A percentile compares a stretch with the other conserved stretches of the same genome.
phyloP scores from a whole-genome alignment of 768 basidiomycete species.

The Pleurotus citrinopileatus region DNA sequence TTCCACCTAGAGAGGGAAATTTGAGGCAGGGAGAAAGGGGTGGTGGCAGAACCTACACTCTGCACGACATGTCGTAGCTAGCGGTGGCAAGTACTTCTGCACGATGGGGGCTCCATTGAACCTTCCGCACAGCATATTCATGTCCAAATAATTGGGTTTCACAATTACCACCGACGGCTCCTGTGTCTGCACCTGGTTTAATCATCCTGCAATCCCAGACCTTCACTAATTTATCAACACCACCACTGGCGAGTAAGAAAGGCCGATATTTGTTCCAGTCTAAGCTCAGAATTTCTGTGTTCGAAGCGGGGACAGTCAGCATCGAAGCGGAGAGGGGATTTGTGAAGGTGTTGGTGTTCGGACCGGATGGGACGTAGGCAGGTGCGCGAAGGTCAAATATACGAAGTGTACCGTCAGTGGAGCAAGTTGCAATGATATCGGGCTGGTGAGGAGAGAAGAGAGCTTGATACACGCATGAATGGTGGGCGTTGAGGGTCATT shows the following conservation, averaged over 20 bases:
- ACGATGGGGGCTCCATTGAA: conserved; percentile 86
- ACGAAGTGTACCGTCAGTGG: conserved; percentile 81
- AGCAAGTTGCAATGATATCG: conserved; percentile 77
- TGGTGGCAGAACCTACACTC: conserved; percentile 58
- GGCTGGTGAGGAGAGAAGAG: conserved; percentile 92
- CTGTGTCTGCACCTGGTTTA: conserved; percentile 46
- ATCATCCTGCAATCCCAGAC: conserved; percentile 92
- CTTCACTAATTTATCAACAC: conserved; percentile 73
- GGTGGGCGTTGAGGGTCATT: conserved; percentile 79
- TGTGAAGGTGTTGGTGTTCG: conserved; percentile 55
- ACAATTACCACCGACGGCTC: conserved; percentile 62
- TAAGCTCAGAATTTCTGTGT: conserved; percentile 73
- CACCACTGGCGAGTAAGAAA: conserved; percentile 70
- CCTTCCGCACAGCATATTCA: conserved; percentile 86
- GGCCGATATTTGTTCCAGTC: conserved; percentile 96
- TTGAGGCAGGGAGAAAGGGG: conserved; percentile 9
- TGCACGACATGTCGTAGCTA: conserved; percentile 95
- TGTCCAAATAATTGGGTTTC: conserved; percentile 75
- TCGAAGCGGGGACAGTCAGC: conserved; percentile 75
- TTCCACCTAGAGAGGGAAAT: conserved; percentile 57
- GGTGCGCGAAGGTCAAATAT: conserved; percentile 77
- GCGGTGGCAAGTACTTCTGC: conserved; percentile 64
- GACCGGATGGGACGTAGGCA: conserved; percentile 49
- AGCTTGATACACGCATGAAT: conserved; percentile 84
- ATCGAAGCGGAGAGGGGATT: conserved; percentile 67